Percentiles rank a stretch among this genome's conserved stretches.
phyloP scores from a whole-genome alignment of 169 alveolate species.

The Cryptosporidium andersoni region DNA sequence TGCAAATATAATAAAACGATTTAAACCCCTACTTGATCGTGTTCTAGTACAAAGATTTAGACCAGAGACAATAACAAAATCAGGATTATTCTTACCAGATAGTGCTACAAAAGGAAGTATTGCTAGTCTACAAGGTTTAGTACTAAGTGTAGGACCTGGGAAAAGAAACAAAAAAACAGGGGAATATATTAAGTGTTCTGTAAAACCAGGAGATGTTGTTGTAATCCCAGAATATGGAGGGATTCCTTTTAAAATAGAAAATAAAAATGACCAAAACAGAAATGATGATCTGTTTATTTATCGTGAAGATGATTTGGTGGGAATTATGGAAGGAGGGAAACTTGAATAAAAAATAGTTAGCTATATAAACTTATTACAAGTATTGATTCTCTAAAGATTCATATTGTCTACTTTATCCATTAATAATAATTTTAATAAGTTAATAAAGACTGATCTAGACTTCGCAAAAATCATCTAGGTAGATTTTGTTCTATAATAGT shows the following conservation, averaged over 20 bases:
- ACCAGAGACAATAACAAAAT: conserved; percentile 20
- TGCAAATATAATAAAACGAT: conserved; percentile 5
- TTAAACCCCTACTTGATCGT: conserved; percentile 53
- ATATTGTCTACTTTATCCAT: conserved; percentile 1
- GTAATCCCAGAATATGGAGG: conserved; percentile 57
- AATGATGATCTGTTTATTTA: conserved; percentile 24
- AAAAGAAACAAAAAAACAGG: conserved; percentile 31
- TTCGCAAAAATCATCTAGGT: too few species aligned
- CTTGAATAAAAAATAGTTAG: background rate
- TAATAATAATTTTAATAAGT: too few species aligned
- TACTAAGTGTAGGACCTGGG: conserved; percentile 40
- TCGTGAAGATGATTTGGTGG: conserved; percentile 42
- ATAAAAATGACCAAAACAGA: background rate
- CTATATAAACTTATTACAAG: background rate
- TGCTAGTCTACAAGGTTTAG: conserved; percentile 11
- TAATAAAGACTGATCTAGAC: too few species aligned
- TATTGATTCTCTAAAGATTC: background rate
- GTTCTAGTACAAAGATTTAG: conserved; percentile 51
- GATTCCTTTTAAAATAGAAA: background rate
- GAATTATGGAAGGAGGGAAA: conserved; percentile 11
- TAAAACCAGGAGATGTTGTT: conserved; percentile 56
- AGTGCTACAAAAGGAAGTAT: background rate
- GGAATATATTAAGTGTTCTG: conserved; percentile 3
- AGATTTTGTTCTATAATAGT: too few species aligned
- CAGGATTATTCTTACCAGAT: conserved; percentile 55